Evolutionary conservation across 257 asterid species (phyloP), one percentile per base, ranked within the genome.

Genomic region (Solanum stenotomum): DNA sequence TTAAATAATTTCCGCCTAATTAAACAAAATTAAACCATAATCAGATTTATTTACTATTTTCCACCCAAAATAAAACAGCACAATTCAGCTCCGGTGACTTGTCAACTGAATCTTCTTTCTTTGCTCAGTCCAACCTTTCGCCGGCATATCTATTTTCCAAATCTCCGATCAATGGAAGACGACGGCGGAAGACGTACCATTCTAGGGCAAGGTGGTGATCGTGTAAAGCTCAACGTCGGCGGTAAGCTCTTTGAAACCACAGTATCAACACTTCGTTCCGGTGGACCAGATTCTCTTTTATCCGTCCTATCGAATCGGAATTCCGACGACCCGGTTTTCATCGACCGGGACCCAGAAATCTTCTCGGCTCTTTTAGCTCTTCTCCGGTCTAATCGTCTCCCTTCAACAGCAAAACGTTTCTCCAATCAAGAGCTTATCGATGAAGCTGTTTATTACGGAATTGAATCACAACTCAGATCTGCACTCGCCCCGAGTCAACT

Each of bases 191-290:
- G 34, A n/a, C 82, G 86, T 85, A 31, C 88, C 76, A 72, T 78
- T 78, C 63, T 40, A n/a, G 52, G 34, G 70, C 31, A 89, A 68
- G 31, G 6, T 91, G 86, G 88, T 88, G 95, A 90, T 37, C 98
- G 98, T n/a, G 91, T 95, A 89, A 96, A 95, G 91, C 95, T 97
- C 90, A 97, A 97, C 93, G 99, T 97, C 8, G 99, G 99, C 3
- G 99, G 99, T 44, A 97, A 94, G 92, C 94, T 96, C 83, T 97
- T 97, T 90, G 98, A 96, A 89, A 97, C 99, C 33, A 96, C 99
- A 59, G 90, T 93, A 27, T 81, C 98, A 27, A 97, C 99, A 29
- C 98, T 96, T 78, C 94, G 94, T 2, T 96, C 96, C 87, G 98
- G 98, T 76, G 98, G 98, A 1, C 92, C 98, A 0, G 99, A 97